Evolutionary conservation across 2,329 filamentous ascomycete genomes (phyloP), one percentile per base, ranked within the genome.

Genomic region (Pseudogymnoascus pannorum): DNA sequence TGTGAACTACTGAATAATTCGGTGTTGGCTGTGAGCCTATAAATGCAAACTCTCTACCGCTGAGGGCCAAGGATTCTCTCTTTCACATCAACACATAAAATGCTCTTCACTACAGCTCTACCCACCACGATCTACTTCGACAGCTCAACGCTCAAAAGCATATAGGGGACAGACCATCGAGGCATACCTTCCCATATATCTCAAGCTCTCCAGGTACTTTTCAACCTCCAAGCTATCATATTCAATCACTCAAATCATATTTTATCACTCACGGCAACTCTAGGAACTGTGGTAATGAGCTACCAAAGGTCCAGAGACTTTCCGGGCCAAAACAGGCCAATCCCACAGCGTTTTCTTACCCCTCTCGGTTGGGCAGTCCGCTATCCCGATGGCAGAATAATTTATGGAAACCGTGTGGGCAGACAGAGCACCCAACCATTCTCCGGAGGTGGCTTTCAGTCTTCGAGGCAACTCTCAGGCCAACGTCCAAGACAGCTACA

Each of bases 321-420:
- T 12, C 48, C 48, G 20, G 16, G 26, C 11, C 24, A 18, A 11
- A 18, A 16, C 26, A 33, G 48, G 26, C 14, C 48, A 54, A 33
- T n/a, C 24, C 26, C 48, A 5, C 48, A 54, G 48, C 48, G 48
- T 14, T 54, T 54, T 9, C 48, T 54, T 16, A 54, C 48, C n/a
- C 48, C 48, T 31, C 48, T 54, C 48, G 48, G 48, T 14, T 54
- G 48, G 48, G 48, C 48, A 31, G 48, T 54, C n/a, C 48, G 48
- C 48, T 54, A 31, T 31, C 48, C 48, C 33, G 48, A 54, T 54
- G 48, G 26, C 26, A 24, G 12, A 9, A 54, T 54, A 54, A 16
- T 54, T 31, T 33, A 54, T 18, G 48, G 31, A 18, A 54, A 31
- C 16, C 48, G 48, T 54, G 31, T 54, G 48, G 48, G 44, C 9